Base-by-base conservation (phyloP, 768 basidiomycete genomes). In the Suillus tomentosus region DNA sequence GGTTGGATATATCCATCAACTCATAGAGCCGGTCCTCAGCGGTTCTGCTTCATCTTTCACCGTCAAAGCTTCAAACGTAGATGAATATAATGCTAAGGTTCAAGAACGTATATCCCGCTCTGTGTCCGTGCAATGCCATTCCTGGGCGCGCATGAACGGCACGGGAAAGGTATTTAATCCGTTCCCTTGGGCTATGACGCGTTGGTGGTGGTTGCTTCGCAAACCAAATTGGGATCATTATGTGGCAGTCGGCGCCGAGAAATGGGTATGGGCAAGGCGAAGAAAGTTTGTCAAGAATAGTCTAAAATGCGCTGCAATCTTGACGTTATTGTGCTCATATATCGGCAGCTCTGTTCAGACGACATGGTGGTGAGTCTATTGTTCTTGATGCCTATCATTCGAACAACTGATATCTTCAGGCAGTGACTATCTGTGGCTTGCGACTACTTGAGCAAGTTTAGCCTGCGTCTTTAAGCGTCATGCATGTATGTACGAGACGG, bases 121-220 rank as follows among this genome's bases (percentile, higher is more conserved):
- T 7, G 67, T 69, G 55, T 76, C 73, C 22, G 40, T 70, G 40
- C 67, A 73, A 10, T 82, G 79, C 65, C 57, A 66, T n/a, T 81
- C 81, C 14, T 84, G 80, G 80, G 79, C 81, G 66, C 77, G 78
- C 1, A 70, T 69, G 1, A 74, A 73, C 8, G 72, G 76, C 6
- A 72, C 61, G 7, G 81, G 81, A 5, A 81, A 78, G 64, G 67
- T 77, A 8, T 75, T 72, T 36, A 73, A 69, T 55, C 75, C 79
- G 6, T 84, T 82, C 63, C 82, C 80, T 39, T 80, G 82, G 68
- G 64, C 69, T 5, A 67, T 70, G 11, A 64, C 67, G 3, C 47
- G 68, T n/a, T 76, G 74, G 66, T 80, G 78, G 74, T 73, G 71
- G 68, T 74, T 72, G 72, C 72, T 79, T 42, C 77, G 75, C 39